Evolutionary conservation across 257 asterid species (phyloP), one percentile per base, ranked within the genome.

Genomic region (Scutellaria minor): DNA sequence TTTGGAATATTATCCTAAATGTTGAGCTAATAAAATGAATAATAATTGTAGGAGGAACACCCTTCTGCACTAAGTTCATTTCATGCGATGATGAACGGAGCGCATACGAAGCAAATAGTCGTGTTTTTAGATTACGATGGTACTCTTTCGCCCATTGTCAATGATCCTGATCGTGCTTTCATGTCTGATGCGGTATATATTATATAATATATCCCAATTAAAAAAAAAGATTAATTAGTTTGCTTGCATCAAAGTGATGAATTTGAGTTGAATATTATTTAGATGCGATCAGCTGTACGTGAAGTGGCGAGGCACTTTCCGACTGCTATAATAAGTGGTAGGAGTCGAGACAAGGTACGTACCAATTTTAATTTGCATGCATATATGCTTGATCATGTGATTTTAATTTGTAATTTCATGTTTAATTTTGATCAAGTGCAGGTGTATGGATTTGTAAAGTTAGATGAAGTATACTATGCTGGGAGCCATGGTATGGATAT

Each of bases 401-500:
- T 47, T 2, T 66, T 3, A 4, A 5, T 31, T 14, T 8, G 7
- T 5, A 13, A 51, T 51, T 54, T 6, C 20, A 54, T n/a, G 8
- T 55, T 9, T 55, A 55, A 24, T 20, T 2, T 5, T 9, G 11
- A 44, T 44, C 1, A 9, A 11, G 39, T 60, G 39, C 76, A 92
- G 98, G 97, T 92, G 40, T 73, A 83, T 77, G 93, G 78, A 62
- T 93, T 93, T 84, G 96, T 90, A 0, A 85, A 86, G 80, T 71
- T 93, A 35, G 96, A 89, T 68, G 89, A 90, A 69, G 83, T 93
- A 22, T 88, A 82, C 74, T 93, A 93, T 27, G 98, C 98, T n/a
- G 98, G 98, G 22, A 90, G 97, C 85, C 98, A 93, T 75, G 98
- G 98, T 5, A 85, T 93, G 98, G 98, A 93, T 71, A 93, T 93